Evolutionary conservation across 768 basidiomycete genomes (phyloP).

Genomic region (Serendipita indica): DNA sequence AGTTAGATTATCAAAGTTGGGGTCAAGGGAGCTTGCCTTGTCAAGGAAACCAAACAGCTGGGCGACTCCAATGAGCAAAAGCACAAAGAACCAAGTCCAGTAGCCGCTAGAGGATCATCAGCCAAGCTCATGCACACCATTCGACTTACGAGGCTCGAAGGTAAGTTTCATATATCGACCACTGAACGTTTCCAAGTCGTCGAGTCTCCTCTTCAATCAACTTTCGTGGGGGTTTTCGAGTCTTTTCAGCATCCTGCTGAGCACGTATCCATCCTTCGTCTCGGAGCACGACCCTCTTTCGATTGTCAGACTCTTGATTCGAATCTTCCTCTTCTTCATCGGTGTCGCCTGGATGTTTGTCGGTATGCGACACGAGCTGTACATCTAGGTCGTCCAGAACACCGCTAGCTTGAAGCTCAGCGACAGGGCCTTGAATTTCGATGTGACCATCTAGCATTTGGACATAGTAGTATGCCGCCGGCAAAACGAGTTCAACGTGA

Average conservation of each 20-base stretch:
- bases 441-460: slow-evolving; percentile 30
- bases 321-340: neutral
- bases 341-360: neutral
- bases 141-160: slow-evolving; percentile 15
- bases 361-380: neutral
- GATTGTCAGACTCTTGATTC: neutral
- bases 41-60: slow-evolving; percentile 15
- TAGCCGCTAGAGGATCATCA: slow-evolving; percentile 13
- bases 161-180: slow-evolving; percentile 19
- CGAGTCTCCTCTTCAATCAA: slow-evolving; percentile 16
- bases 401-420: slow-evolving; percentile 24
- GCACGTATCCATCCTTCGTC: neutral
- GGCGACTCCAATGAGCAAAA: slow-evolving; percentile 9
- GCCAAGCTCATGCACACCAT: neutral
- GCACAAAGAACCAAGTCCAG: slow-evolving; percentile 15
- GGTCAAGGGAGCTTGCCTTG: slow-evolving; percentile 10
- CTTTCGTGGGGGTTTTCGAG: slow-evolving; percentile 49
- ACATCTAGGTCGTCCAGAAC: slow-evolving; percentile 20
- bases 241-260: slow-evolving; percentile 18
- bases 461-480: slow-evolving; percentile 26
- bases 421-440: slow-evolving; percentile 27
- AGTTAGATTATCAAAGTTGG: neutral
- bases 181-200: slow-evolving; percentile 16
- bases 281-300: neutral
- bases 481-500: slow-evolving; percentile 30